Base-by-base conservation (phyloP, 441 rosid species). In the Pelargonium australe region DNA sequence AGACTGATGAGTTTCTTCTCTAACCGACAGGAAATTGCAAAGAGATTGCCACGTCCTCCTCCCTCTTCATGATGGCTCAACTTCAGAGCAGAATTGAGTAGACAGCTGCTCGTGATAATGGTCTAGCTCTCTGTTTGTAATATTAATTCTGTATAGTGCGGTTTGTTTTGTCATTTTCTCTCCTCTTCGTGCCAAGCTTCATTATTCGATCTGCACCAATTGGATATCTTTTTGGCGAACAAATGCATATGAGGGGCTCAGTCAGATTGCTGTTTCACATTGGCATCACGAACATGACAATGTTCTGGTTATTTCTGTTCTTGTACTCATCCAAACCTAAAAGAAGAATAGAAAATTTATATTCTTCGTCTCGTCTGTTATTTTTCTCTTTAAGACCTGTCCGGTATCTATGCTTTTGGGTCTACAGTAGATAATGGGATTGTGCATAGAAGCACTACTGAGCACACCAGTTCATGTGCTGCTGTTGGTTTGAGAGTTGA, bases 11-110 rank as follows among this genome's bases (percentile, higher is more conserved):
- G 11, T 44, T 20, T 11, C 12, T 67, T 43, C 68, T 70, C 37
- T 68, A 53, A 53, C 60, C 78, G 67, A 64, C 92, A 90, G 98
- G 98, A 92, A 87, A 88, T 92, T 57, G 98, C 87, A 5, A 88
- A 90, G 76, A 81, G 96, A 67, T 87, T 92, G 44, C 97, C 93
- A 7, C 90, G 90, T 12, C 89, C 93, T 31, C 71, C 88, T 53
- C 8, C 60, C 2, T 5, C 84, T n/a, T 82, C 95, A 73, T 88
- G 82, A 85, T 80, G 14, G 47, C 63, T 55, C 74, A 55, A 69
- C 55, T 16, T 65, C 17, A 71, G 64, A 73, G 44, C 47, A 13
- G 25, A 11, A 68, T 65, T 13, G 57, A 19, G 64, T 64, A 14
- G 53, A 66, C 49, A 73, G 67, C 68, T 71, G 17, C 70, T 7